These are phyloP conservation scores for Lizonia empirigonia DNA, from an alignment of 2,329 filamentous ascomycete species.

Conservation along the genomic window DNA sequence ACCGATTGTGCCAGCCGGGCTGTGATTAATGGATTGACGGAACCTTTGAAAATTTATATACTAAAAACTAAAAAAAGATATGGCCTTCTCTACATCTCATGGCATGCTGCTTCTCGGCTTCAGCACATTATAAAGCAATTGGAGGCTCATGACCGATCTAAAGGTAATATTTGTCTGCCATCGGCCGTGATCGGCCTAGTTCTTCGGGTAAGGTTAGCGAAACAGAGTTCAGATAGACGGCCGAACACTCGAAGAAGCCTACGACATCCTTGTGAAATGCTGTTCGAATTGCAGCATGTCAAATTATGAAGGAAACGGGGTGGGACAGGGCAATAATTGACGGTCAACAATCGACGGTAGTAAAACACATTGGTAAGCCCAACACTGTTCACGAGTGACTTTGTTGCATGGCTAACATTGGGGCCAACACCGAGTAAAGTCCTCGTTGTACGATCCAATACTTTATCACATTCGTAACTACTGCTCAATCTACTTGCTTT, in stretches of 20 bases:
- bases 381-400: neutral
- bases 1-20: slow-evolving; percentile 39
- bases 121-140: neutral
- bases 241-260: neutral
- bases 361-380: neutral
- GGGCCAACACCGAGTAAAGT: neutral
- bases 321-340: neutral
- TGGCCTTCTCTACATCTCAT: too few species aligned
- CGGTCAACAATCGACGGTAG: neutral
- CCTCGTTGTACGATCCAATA: too few species aligned
- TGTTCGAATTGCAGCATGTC: too few species aligned
- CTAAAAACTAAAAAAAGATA: neutral
- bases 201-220: neutral
- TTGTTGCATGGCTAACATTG: neutral
- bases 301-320: too few species aligned
- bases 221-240: neutral
- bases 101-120: too few species aligned
- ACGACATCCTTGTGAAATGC: neutral
- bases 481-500: slow-evolving; percentile 11
- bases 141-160: neutral
- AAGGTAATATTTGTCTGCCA: neutral
- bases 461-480: neutral
- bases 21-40: neutral
- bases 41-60: neutral
- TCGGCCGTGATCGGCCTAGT: neutral